A percentile compares a stretch with the other conserved stretches of the same genome.
phyloP scores from a whole-genome alignment of 805 yeast genomes.

The Lipomyces kockii region DNA sequence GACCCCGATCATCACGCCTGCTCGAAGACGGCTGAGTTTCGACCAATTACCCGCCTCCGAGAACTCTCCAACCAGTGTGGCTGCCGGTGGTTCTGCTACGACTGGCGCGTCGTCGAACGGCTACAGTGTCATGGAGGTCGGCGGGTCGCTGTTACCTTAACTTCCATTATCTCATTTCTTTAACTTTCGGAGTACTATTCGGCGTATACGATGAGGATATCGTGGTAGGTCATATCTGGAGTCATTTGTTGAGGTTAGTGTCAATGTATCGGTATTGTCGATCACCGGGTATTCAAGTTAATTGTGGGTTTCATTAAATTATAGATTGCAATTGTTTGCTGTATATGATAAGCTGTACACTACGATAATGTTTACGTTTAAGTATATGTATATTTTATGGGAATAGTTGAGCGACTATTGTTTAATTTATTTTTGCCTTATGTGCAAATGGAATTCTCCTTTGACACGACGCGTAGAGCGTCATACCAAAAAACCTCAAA shows the following conservation, averaged over 20 bases:
- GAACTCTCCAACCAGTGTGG: not conserved
- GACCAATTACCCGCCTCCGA: conserved; percentile 34
- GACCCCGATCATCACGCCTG: conserved; percentile 31
- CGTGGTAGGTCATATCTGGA: not conserved
- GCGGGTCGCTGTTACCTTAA: conserved; percentile 22
- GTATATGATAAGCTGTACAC: not conserved
- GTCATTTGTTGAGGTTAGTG: not conserved
- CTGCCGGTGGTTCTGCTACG: not conserved
- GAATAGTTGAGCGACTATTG: not conserved
- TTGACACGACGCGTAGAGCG: no score
- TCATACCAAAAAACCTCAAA: not conserved
- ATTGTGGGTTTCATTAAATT: not conserved
- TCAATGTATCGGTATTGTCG: not conserved
- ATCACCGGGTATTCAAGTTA: not conserved
- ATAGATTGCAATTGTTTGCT: not conserved
- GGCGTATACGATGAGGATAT: not conserved
- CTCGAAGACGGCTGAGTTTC: conserved; percentile 37
- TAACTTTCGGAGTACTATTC: not conserved
- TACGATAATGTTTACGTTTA: not conserved
- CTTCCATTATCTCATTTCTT: not conserved
- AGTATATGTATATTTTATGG: not conserved
- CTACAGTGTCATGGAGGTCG: conserved; percentile 23
- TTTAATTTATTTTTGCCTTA: conserved; percentile 14
- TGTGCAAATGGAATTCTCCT: not conserved
- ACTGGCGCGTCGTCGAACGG: not conserved